phyloP scores from a whole-genome alignment of 768 basidiomycete genomes.

The Lepiota brunneoincarnata region DNA sequence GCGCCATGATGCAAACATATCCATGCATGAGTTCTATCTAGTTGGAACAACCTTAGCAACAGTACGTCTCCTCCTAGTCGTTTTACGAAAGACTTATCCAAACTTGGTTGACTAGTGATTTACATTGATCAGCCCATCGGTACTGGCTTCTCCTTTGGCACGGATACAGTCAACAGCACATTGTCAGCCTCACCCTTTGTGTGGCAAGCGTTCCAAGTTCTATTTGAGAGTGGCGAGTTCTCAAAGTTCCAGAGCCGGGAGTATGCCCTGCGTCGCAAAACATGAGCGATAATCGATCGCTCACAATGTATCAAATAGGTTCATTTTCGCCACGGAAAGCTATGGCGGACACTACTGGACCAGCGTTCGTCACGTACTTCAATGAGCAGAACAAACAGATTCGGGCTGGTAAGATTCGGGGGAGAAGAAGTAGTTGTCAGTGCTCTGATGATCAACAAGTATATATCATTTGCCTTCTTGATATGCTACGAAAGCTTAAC shows the following conservation, averaged over 20 bases:
- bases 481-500: neutral
- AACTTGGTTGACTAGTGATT: conserved; percentile 26
- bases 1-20: neutral
- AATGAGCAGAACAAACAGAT: conserved; percentile 59
- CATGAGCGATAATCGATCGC: conserved; percentile 25
- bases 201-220: conserved; percentile 65
- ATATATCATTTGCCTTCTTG: neutral
- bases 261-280: conserved; percentile 61
- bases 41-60: conserved; percentile 71
- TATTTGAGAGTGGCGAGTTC: conserved; percentile 53
- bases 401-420: conserved; percentile 33
- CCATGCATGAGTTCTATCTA: conserved; percentile 16
- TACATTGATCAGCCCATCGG: conserved; percentile 66
- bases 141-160: conserved; percentile 61
- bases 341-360: conserved; percentile 75
- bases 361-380: conserved; percentile 61
- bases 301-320: neutral
- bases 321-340: conserved; percentile 34
- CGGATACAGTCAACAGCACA: conserved; percentile 45
- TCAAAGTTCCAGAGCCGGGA: conserved; percentile 40
- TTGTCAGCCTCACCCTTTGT: conserved; percentile 52
- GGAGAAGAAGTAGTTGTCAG: conserved; percentile 54
- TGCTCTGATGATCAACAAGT: conserved; percentile 66
- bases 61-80: conserved; percentile 32
- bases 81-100: neutral